phyloP scores from a whole-genome alignment of 176 grass and related monocot genomes.

The Pontederia crassipes region DNA sequence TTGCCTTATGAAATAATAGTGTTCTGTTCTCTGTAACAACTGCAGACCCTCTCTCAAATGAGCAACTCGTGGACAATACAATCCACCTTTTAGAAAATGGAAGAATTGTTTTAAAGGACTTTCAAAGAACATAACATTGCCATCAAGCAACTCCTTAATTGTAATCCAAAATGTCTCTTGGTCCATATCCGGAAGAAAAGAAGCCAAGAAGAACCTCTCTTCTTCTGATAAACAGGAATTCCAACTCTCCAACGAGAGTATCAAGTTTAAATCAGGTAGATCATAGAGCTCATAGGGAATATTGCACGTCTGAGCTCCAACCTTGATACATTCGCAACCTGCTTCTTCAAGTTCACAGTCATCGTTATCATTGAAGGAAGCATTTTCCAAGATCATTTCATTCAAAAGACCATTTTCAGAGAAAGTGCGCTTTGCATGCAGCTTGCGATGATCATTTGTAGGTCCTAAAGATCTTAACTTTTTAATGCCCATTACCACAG shows the following conservation, averaged over 20 bases:
- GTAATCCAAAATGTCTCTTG: constrained; percentile 39
- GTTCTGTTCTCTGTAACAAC: constrained; percentile 41
- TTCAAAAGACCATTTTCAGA: constrained; percentile 27
- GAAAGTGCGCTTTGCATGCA: not conserved
- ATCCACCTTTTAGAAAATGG: constrained; percentile 42
- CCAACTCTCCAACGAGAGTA: constrained; percentile 80
- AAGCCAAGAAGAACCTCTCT: constrained; percentile 51
- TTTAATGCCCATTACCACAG: constrained; percentile 51
- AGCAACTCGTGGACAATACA: constrained; percentile 62
- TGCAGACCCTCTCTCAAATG: constrained; percentile 42
- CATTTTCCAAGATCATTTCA: constrained; percentile 40
- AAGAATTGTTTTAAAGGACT: constrained; percentile 45
- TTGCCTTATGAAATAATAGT: constrained; percentile 54
- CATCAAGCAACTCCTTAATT: constrained; percentile 54
- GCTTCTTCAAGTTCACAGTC: constrained; percentile 37
- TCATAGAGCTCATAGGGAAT: constrained; percentile 79
- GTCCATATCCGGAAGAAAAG: constrained; percentile 69
- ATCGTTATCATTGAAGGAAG: constrained; percentile 28
- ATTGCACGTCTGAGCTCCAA: constrained; percentile 44
- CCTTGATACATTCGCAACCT: constrained; percentile 52
- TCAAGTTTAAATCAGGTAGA: constrained; percentile 37
- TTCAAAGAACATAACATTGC: constrained; percentile 56
- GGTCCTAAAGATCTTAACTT: constrained; percentile 23
- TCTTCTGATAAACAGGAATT: constrained; percentile 67
- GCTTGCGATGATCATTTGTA: not conserved